Evolutionary conservation across 1,284 basidiomycete genomes (phyloP).

Genomic region (Trichosporon inkin): DNA sequence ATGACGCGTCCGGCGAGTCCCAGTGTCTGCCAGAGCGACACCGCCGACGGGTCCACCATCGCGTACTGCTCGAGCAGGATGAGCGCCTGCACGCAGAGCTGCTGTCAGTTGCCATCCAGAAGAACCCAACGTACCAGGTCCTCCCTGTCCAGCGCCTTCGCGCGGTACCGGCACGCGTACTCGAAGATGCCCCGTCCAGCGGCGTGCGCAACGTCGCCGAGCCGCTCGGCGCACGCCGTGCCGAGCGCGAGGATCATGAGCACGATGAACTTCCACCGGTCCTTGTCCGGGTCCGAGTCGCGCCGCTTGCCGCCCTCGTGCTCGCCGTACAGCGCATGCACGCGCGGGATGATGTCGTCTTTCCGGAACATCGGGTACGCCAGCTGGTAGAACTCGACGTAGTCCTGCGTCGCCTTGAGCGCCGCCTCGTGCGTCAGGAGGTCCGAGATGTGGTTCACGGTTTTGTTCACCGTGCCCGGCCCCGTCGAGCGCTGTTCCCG

Average conservation of each 20-base stretch:
- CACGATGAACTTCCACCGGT: conserved; percentile 31
- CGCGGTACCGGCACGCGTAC: conserved; percentile 23
- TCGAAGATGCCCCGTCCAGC: conserved; percentile 19
- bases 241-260: conserved; percentile 38
- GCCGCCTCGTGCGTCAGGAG: conserved; percentile 25
- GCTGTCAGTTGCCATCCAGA: background rate
- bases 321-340: conserved; percentile 29
- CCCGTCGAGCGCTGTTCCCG: conserved; percentile 6
- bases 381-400: conserved; percentile 29
- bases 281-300: conserved; percentile 12
- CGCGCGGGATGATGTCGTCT: conserved; percentile 23
- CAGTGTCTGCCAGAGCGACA: conserved; percentile 31
- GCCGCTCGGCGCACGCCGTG: conserved; percentile 20
- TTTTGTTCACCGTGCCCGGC: background rate
- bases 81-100: conserved; percentile 32
- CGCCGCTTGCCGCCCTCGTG: conserved; percentile 13
- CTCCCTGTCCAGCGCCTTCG: conserved; percentile 25
- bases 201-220: conserved; percentile 24
- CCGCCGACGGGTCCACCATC: conserved; percentile 27
- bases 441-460: conserved; percentile 7
- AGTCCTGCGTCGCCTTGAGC: conserved; percentile 24
- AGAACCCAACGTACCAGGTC: conserved; percentile 27
- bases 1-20: conserved; percentile 32
- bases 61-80: conserved; percentile 31
- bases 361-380: conserved; percentile 33